A percentile compares a stretch with the other conserved stretches of the same genome.
These are phyloP conservation scores for Carpinus viminea DNA, from an alignment of 306 rosid species.

Conservation along the genomic window DNA sequence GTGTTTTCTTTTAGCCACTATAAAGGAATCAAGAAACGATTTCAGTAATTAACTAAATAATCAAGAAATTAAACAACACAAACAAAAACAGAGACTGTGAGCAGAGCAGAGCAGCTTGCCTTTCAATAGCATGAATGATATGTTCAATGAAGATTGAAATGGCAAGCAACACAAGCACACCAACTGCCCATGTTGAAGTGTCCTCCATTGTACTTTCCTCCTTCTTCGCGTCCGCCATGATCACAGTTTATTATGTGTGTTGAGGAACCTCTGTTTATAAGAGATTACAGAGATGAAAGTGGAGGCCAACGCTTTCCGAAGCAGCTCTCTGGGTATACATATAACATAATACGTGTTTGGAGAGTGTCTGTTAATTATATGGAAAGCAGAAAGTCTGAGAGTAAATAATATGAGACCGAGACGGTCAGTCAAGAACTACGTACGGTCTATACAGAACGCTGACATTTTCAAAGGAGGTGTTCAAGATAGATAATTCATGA, in stretches of 20 bases:
- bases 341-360: too few species aligned
- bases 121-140: constrained; percentile 44
- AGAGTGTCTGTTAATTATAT: not conserved
- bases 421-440: not conserved
- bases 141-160: constrained; percentile 66
- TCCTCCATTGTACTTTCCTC: constrained; percentile 45
- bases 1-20: constrained; percentile 43
- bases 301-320: too few species aligned
- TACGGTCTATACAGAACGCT: not conserved
- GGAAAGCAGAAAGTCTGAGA: not conserved
- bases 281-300: too few species aligned
- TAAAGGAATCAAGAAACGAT: not conserved
- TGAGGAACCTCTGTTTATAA: too few species aligned
- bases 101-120: constrained; percentile 23
- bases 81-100: too few species aligned
- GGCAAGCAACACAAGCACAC: constrained; percentile 59
- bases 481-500: too few species aligned
- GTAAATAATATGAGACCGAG: not conserved
- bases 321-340: too few species aligned
- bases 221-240: not conserved
- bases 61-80: not conserved
- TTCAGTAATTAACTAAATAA: too few species aligned
- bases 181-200: constrained; percentile 80
- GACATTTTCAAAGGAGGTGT: constrained; percentile 6
- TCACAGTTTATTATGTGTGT: not conserved